A percentile compares a stretch with the other conserved stretches of the same genome.
phyloP scores from a whole-genome alignment of 805 yeast species.

The Lipomyces spencermartinsiae region DNA sequence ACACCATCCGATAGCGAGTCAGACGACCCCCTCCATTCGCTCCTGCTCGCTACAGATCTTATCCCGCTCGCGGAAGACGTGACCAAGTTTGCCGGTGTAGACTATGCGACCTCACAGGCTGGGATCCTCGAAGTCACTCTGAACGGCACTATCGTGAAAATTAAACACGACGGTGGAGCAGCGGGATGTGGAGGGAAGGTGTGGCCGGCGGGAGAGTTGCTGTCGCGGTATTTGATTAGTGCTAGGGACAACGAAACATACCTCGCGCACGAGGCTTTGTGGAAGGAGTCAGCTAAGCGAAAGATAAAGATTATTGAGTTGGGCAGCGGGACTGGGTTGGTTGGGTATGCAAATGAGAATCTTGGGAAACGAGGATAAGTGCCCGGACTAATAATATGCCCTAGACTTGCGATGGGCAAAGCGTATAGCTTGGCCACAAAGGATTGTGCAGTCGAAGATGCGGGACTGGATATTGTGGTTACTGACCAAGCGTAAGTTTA shows the following conservation, averaged over 20 bases:
- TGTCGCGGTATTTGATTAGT: constrained; percentile 53
- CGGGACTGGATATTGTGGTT: constrained; percentile 50
- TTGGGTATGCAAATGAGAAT: constrained; percentile 47
- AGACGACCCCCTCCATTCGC: constrained; percentile 5
- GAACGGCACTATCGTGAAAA: constrained; percentile 39
- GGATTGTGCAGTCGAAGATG: constrained; percentile 20
- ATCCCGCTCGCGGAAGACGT: constrained; percentile 22
- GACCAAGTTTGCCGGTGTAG: constrained; percentile 31
- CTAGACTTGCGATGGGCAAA: constrained; percentile 45
- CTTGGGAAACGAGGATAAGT: not conserved
- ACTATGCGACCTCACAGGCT: constrained; percentile 27
- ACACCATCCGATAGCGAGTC: not conserved
- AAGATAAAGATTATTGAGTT: constrained; percentile 53
- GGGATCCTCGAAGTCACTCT: constrained; percentile 29
- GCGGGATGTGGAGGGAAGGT: constrained; percentile 69
- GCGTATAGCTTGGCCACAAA: constrained; percentile 31
- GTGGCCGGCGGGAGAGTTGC: constrained; percentile 66
- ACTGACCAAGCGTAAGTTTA: constrained; percentile 55
- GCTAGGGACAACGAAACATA: constrained; percentile 33
- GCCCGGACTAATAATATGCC: not conserved
- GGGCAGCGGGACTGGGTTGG: constrained; percentile 67
- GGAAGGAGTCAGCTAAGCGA: constrained; percentile 18
- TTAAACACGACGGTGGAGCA: constrained; percentile 63
- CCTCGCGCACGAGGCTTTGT: constrained; percentile 26
- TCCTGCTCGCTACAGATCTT: constrained; percentile 18